Evolutionary conservation across 257 asterid species (phyloP).

Genomic region (Petrea volubilis): DNA sequence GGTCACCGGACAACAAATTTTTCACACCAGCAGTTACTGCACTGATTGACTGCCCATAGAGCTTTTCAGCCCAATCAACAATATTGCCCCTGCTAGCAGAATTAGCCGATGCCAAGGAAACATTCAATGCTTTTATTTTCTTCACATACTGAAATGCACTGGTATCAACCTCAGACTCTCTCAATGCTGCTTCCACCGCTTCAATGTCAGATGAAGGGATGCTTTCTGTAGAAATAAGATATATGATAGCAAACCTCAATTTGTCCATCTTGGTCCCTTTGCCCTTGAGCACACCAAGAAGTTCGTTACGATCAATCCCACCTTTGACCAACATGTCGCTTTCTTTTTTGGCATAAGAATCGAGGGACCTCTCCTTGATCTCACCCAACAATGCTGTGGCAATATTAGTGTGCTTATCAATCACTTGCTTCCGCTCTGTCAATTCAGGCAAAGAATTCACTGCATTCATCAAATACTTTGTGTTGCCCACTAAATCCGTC

Average conservation of each 20-base stretch:
- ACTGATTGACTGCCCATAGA: constrained; percentile 87
- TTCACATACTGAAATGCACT: constrained; percentile 95
- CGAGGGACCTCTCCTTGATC: constrained; percentile 47
- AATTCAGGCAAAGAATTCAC: constrained; percentile 94
- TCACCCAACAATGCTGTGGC: constrained; percentile 73
- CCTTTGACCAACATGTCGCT: constrained; percentile 89
- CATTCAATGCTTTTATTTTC: constrained; percentile 86
- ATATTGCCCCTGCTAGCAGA: constrained; percentile 89
- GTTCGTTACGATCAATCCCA: constrained; percentile 79
- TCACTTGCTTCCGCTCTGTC: constrained; percentile 84
- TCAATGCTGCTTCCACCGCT: constrained; percentile 73
- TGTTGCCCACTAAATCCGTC: constrained; percentile 81
- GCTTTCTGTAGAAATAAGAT: constrained; percentile 77
- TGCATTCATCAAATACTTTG: constrained; percentile 93
- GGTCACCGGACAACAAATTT: constrained; percentile 82
- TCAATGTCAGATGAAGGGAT: constrained; percentile 79
- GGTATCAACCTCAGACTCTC: constrained; percentile 85
- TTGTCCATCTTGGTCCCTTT: constrained; percentile 78
- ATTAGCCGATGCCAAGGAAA: constrained; percentile 80
- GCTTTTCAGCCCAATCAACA: constrained; percentile 97
- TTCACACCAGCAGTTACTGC: constrained; percentile 97
- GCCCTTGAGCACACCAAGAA: constrained; percentile 77
- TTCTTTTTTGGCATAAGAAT: constrained; percentile 84
- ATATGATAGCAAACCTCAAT: constrained; percentile 71
- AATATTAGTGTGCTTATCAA: constrained; percentile 86